phyloP scores from a whole-genome alignment of 768 basidiomycete species.

The Thelephora aurantiotincta region DNA sequence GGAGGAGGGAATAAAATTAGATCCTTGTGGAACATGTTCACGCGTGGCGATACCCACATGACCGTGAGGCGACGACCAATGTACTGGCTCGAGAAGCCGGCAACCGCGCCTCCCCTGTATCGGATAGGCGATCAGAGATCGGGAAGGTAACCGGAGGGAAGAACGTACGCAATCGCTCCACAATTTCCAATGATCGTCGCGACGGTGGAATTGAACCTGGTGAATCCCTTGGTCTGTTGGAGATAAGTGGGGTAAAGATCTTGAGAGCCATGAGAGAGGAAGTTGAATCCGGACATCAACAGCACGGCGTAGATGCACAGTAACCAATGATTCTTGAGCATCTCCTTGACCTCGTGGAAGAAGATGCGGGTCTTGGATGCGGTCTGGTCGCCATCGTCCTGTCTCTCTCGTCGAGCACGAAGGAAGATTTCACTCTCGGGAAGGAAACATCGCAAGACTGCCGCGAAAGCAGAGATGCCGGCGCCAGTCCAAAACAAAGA shows the following conservation, averaged over 20 bases:
- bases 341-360: conserved; percentile 52
- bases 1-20: not conserved
- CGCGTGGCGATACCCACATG: conserved; percentile 18
- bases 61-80: conserved; percentile 78
- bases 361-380: conserved; percentile 53
- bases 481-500: conserved; percentile 71
- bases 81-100: conserved; percentile 61
- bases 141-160: conserved; percentile 5
- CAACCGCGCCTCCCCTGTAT: conserved; percentile 49
- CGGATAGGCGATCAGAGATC: conserved; percentile 7
- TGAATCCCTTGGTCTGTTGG: conserved; percentile 45
- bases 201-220: conserved; percentile 40
- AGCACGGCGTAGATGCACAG: conserved; percentile 74
- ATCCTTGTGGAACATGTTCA: not conserved
- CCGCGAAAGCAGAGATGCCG: conserved; percentile 58
- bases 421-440: conserved; percentile 75
- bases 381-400: conserved; percentile 19
- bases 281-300: conserved; percentile 60
- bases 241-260: conserved; percentile 78
- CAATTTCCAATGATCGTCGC: conserved; percentile 77
- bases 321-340: conserved; percentile 75
- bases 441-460: conserved; percentile 42
- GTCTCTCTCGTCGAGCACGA: conserved; percentile 42
- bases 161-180: conserved; percentile 26
- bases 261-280: conserved; percentile 38